phyloP scores from a whole-genome alignment of 768 basidiomycete species.

The Boletales sp. region DNA sequence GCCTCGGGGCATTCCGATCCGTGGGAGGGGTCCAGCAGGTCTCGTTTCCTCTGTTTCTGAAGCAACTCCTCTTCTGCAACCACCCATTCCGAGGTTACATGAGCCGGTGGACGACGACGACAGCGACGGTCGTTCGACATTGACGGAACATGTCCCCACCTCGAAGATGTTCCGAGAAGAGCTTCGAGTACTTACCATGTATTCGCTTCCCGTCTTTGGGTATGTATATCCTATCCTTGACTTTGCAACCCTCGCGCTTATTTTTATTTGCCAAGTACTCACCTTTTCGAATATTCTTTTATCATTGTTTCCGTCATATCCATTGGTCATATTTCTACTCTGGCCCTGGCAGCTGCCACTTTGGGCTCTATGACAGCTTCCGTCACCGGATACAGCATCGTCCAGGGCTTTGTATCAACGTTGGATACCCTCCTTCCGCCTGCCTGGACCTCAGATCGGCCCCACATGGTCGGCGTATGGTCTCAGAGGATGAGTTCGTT shows the following conservation, averaged over 20 bases:
- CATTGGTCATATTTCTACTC: constrained; percentile 88
- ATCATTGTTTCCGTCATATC: constrained; percentile 80
- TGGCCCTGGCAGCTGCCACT: constrained; percentile 80
- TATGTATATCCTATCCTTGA: constrained; percentile 41
- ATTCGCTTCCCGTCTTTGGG: constrained; percentile 72
- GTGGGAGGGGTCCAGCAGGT: not conserved
- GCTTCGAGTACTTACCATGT: constrained; percentile 51
- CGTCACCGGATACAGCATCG: constrained; percentile 55
- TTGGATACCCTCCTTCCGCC: constrained; percentile 93
- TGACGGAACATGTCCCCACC: constrained; percentile 17
- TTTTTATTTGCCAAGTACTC: constrained; percentile 47
- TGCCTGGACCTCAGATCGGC: constrained; percentile 89
- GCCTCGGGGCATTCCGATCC: constrained; percentile 18
- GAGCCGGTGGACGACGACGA: constrained; percentile 39
- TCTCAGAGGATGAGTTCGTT: constrained; percentile 78
- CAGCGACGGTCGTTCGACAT: not conserved
- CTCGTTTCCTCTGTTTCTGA: constrained; percentile 31
- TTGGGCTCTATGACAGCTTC: constrained; percentile 72
- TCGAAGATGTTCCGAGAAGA: constrained; percentile 54
- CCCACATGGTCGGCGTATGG: constrained; percentile 86
- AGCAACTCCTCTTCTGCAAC: constrained; percentile 52
- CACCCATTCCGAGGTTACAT: constrained; percentile 51
- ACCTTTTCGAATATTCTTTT: constrained; percentile 82
- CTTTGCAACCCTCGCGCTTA: not conserved
- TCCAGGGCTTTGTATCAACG: constrained; percentile 78